Evolutionary conservation across 441 rosid species (phyloP).

Genomic region (Jatropha podagrica): DNA sequence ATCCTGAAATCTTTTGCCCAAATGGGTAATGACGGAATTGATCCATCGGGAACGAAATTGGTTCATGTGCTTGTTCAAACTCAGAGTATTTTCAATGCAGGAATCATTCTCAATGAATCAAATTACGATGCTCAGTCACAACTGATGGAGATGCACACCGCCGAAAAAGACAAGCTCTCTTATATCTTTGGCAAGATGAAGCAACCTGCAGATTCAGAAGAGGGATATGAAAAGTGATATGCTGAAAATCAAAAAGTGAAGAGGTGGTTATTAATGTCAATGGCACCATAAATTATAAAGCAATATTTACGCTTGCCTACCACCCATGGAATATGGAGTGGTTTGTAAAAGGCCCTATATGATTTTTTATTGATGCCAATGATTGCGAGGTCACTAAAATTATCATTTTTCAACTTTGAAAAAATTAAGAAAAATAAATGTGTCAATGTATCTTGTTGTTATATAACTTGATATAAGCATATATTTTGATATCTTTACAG

Average conservation of each 20-base stretch:
- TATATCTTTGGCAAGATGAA: background rate
- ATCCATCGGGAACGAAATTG: background rate
- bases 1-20: no score
- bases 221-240: background rate
- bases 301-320: background rate
- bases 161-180: background rate
- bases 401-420: no score
- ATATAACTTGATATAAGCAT: no score
- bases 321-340: background rate
- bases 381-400: no score
- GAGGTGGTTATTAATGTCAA: background rate
- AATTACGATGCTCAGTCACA: background rate
- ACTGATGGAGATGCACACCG: background rate
- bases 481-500: no score
- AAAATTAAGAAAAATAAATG: no score
- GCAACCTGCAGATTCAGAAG: background rate
- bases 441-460: no score
- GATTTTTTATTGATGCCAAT: no score
- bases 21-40: no score
- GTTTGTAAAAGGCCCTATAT: no score
- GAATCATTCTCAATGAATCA: background rate
- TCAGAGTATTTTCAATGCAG: background rate
- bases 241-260: background rate
- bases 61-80: background rate
- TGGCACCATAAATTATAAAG: background rate